phyloP scores from a whole-genome alignment of 768 basidiomycete genomes.

The Chalciporus pseudorubinellus region DNA sequence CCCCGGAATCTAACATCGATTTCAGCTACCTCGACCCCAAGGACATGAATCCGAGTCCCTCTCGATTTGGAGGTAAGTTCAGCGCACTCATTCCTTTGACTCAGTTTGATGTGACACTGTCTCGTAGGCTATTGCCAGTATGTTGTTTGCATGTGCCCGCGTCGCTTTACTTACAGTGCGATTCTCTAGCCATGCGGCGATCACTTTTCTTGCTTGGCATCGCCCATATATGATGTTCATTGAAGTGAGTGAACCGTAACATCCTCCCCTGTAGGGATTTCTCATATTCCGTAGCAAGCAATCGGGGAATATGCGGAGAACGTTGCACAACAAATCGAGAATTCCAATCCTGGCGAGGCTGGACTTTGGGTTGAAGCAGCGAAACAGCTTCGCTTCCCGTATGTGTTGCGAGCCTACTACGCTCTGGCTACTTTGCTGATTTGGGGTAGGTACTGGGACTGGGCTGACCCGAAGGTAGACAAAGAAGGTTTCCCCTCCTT shows the following conservation, averaged over 20 bases:
- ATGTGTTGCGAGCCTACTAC: too few relatives aligned
- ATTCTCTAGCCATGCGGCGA: conserved; percentile 16
- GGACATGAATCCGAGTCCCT: conserved; percentile 25
- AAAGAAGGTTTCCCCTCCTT: conserved; percentile 21
- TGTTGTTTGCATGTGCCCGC: neutral
- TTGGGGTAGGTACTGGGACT: conserved; percentile 25
- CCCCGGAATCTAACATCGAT: conserved; percentile 12
- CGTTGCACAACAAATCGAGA: conserved; percentile 26
- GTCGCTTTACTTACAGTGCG: neutral
- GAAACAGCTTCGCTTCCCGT: conserved; percentile 26
- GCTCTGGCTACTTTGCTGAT: too few relatives aligned
- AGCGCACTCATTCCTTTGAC: neutral
- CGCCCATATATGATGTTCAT: conserved; percentile 30
- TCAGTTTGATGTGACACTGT: neutral
- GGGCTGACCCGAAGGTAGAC: conserved; percentile 22
- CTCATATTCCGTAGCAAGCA: conserved; percentile 19
- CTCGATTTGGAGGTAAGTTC: conserved; percentile 25
- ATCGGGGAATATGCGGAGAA: conserved; percentile 25
- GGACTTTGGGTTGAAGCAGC: conserved; percentile 21
- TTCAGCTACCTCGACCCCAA: conserved; percentile 22
- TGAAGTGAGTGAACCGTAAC: conserved; percentile 12
- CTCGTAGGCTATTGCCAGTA: conserved; percentile 29
- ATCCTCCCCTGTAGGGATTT: neutral
- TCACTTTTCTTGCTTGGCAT: conserved; percentile 27
- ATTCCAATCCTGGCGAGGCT: conserved; percentile 13